A percentile compares a stretch with the other conserved stretches of the same genome.
These are phyloP conservation scores for Psidium guajava DNA, from an alignment of 345 rosid species.

Conservation along the genomic window DNA sequence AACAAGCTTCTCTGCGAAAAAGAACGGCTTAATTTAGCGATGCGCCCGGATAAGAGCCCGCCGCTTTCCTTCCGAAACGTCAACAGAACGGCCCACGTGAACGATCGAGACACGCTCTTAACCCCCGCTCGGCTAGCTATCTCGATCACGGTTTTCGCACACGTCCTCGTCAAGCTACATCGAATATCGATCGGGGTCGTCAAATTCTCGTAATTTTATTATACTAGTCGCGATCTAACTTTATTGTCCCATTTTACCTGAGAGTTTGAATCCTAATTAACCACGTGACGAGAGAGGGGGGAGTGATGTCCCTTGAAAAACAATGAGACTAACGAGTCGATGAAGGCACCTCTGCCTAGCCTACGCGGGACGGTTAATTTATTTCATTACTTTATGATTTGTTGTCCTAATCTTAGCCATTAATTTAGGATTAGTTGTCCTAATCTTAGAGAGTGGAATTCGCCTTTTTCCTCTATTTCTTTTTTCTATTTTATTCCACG, in stretches of 20 bases:
- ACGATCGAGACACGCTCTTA: neutral
- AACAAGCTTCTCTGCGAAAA: neutral
- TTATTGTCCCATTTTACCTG: neutral
- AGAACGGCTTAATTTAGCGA: too few relatives aligned
- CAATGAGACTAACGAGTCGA: neutral
- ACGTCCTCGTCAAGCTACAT: neutral
- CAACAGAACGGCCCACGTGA: neutral
- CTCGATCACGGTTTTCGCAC: neutral
- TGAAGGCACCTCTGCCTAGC: neutral
- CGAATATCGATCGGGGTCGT: rapidly evolving
- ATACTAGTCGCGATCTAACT: neutral
- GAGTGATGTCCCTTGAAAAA: neutral
- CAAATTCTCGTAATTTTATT: neutral
- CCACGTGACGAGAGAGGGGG: neutral
- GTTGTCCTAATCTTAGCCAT: neutral
- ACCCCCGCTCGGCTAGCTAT: neutral
- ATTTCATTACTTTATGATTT: neutral
- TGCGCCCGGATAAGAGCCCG: neutral
- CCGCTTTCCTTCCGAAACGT: neutral
- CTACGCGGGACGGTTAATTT: neutral
- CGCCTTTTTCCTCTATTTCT: neutral
- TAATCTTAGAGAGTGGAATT: neutral
- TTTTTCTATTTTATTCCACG: neutral
- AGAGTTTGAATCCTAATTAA: neutral
- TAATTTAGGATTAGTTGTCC: neutral